Percentiles rank a stretch among this genome's conserved stretches.
Evolutionary conservation across 2,329 filamentous ascomycete genomes (phyloP).

Genomic region (Cercospora zeae-maydis): DNA sequence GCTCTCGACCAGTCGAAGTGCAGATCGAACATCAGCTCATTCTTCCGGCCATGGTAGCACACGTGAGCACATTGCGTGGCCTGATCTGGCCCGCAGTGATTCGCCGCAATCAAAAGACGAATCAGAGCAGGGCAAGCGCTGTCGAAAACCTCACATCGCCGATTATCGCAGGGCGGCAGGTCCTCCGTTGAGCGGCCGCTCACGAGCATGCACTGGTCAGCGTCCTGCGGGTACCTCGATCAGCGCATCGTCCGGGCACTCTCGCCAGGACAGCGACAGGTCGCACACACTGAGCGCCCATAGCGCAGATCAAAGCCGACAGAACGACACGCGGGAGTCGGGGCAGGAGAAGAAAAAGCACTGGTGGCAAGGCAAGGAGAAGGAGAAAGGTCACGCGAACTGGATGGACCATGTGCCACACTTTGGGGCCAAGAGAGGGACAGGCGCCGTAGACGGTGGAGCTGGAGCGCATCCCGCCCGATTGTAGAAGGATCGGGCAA

Average conservation of each 20-base stretch:
- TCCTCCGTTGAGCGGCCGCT: constrained; percentile 11
- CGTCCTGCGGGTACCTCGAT: constrained; percentile 9
- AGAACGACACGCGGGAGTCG: not conserved
- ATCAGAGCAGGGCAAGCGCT: constrained; percentile 4
- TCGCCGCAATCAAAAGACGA: constrained; percentile 7
- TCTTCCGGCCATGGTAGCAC: constrained; percentile 8
- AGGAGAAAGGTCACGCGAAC: constrained; percentile 32
- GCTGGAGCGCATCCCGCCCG: constrained; percentile 29
- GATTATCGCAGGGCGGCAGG: constrained; percentile 13
- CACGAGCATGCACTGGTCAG: constrained; percentile 5
- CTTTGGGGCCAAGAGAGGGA: constrained; percentile 41
- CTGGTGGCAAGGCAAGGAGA: constrained; percentile 34
- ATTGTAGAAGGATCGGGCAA: constrained; percentile 21
- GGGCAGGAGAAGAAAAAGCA: constrained; percentile 25
- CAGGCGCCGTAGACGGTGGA: constrained; percentile 40
- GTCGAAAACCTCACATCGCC: constrained; percentile 10
- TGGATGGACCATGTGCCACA: constrained; percentile 45
- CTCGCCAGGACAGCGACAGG: constrained; percentile 22
- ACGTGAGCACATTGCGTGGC: not conserved
- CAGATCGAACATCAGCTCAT: constrained; percentile 8
- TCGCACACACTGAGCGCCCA: not conserved
- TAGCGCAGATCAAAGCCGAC: not conserved
- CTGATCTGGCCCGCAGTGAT: not conserved
- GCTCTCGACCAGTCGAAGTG: constrained; percentile 12
- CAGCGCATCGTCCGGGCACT: constrained; percentile 22